Base-by-base conservation (phyloP, 306 rosid species). In the Canavalia gladiata region DNA sequence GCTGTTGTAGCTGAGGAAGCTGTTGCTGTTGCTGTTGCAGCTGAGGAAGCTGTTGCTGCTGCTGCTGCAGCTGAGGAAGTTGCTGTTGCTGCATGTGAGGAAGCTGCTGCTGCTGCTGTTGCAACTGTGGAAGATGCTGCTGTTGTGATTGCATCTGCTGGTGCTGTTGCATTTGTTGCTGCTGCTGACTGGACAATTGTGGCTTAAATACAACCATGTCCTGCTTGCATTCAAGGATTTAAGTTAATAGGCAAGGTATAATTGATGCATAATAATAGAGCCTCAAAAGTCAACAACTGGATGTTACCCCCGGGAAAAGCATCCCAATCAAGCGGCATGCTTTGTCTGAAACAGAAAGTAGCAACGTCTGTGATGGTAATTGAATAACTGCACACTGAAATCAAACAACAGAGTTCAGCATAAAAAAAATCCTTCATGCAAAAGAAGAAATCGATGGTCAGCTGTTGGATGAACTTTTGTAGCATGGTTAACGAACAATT, bases 311-410 rank as follows among this genome's bases (percentile, higher is more conserved):
- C 6, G 99, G 99, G 72, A 95, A 92, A 71, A 95, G 98, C 99
- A 95, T 93, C 84, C 99, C 99, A 75, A 90, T 92, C 91, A 95
- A 88, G 87, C 98, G 98, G 90, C 57, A 90, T 68, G 97, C 96
- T 86, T 90, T 93, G 87, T 95, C 97, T 8, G 99, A 92, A 79
- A 93, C 98, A 31, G 98, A 95, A 31, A 95, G 90, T 76, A 93
- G 93, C 91, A 95, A 71, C 0, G 99, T 95, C 90, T 95, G 98
- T 18, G 99, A 93, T 35, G 99, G 98, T 83, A 95, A 76, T 69
- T 95, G 98, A 79, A 95, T 95, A 77, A 93, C 99, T 31, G 99
- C 99, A 89, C 99, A 95, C 99, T 95, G 94, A 68, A 86, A 77
- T 74, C 18, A 80, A 87, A 84, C 7, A 80, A 35, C 58, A 71